Base-by-base conservation (phyloP, 2,329 filamentous ascomycete species). In the Grosmannia clavigera region DNA sequence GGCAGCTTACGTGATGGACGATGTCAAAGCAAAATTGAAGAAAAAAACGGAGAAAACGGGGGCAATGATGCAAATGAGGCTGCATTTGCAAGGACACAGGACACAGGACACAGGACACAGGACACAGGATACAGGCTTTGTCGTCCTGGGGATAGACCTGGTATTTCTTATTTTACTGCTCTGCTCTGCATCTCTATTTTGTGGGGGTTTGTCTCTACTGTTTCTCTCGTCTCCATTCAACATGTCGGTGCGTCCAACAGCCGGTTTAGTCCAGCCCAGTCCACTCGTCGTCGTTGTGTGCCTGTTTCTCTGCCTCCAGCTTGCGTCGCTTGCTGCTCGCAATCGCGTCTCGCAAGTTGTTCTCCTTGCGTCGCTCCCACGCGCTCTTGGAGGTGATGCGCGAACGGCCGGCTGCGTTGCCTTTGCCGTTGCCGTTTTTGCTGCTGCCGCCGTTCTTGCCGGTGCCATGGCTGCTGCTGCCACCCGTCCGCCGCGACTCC, bases 361-460 rank as follows among this genome's bases (percentile, higher is more conserved):
- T 80, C 73, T 89, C 86, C 70, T 79, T 76, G 66, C 80, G 78
- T 66, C 87, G 77, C 70, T 90, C 85, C 74, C 83, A 92, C 3
- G 87, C 86, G 69, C 87, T 89, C 80, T 88, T 88, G 1, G 86
- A 90, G 65, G 90, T 92, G 67, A 97, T 97, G 69, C 84, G 83
- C 27, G 82, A 79, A 68, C 78, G 38, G 25, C 79, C 40, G 67
- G 29, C 29, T n/a, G 33, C 48, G 27, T 11, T 55, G n/a, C 43
- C 40, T 3, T 40, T 55, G 25, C 51, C 38, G 33, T n/a, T n/a
- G 71, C 67, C 82, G 19, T 65, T 46, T 50, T 60, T 60, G 57
- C 38, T 25, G 27, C 43, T 48, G 40, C n/a, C 40, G 25, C 51
- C 38, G n/a, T 43, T 43, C 3, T 29, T 53, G 35, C 35, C 22